These are phyloP conservation scores for Oxyria digyna DNA, from an alignment of 148 eudicot genomes.

Conservation along the genomic window DNA sequence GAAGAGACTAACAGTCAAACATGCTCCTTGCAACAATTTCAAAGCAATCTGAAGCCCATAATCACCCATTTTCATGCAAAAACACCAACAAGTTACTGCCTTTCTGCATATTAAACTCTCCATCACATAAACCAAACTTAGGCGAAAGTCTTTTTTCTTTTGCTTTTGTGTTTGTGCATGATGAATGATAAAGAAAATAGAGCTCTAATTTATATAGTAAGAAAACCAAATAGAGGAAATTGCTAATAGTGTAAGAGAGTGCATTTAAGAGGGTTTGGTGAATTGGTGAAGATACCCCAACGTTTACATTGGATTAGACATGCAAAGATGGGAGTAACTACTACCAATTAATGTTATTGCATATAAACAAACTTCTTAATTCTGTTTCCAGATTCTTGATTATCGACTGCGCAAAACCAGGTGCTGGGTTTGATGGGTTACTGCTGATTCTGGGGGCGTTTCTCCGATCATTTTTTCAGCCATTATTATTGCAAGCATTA, in stretches of 20 bases:
- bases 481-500: constrained; percentile 2
- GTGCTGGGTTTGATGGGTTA: neutral
- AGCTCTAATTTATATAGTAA: neutral
- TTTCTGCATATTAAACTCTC: neutral
- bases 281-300: neutral
- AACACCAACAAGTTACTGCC: constrained; percentile 1
- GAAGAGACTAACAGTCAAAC: constrained; percentile 28
- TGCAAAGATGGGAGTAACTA: constrained; percentile 2
- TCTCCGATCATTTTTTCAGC: neutral
- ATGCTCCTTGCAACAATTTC: constrained; percentile 19
- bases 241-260: neutral
- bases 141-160: neutral
- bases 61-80: constrained; percentile 5
- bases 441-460: constrained; percentile 10
- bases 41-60: constrained; percentile 14
- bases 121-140: neutral
- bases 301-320: constrained; percentile 5
- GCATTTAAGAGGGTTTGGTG: constrained; percentile 6
- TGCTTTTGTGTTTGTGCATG: neutral
- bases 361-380: constrained; percentile 2
- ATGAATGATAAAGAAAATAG: neutral
- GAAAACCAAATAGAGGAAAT: neutral
- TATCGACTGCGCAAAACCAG: constrained; percentile 16
- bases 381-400: neutral
- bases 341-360: neutral